Base-by-base conservation (phyloP, 768 basidiomycete species). In the Boletus sp. region DNA sequence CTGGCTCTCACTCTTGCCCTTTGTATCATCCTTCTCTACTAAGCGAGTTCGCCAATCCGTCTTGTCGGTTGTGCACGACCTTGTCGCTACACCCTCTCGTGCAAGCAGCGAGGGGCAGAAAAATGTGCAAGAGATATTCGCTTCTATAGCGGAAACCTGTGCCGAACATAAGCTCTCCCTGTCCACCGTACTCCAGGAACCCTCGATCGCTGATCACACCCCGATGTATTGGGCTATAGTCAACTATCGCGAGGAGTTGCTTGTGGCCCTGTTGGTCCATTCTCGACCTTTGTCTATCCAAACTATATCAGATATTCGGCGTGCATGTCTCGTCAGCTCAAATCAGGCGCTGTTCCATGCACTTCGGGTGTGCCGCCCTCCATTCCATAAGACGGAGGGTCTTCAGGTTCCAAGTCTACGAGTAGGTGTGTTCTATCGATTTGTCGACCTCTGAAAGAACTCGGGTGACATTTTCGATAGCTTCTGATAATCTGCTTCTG, bases 91-190 rank as follows among this genome's bases (percentile, higher is more conserved):
- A 5, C 54, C 58, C 1, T 56, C 59, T 14, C 58, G 45, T 11
- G 17, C 20, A 28, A 24, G 24, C 35, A 33, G 24, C n/a, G 20
- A 12, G 2, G 53, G 55, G 14, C 56, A 42, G 28, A 52, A 36
- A 15, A 51, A 55, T 9, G 73, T 76, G 0, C 58, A 71, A 4
- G 67, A 64, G 28, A 79, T 89, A 18, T 78, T 90, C 9, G 77
- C 79, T 32, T 84, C 82, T 64, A 85, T 86, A 59, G 77, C 79
- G 0, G 82, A 84, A 24, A 83, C 81, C 0, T 90, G 89, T 62
- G 58, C 69, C 3, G 67, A 78, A 1, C 77, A 84, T 37, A 75
- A 73, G n/a, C 60, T 90, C 5, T 78, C 79, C 0, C 33, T 72
- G 7, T 59, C 70, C 12, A 12, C 55, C 12, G 45, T 71, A n/a